These are phyloP conservation scores for Chaetomium strumarium DNA, from an alignment of 2,329 filamentous ascomycete species.

Conservation along the genomic window DNA sequence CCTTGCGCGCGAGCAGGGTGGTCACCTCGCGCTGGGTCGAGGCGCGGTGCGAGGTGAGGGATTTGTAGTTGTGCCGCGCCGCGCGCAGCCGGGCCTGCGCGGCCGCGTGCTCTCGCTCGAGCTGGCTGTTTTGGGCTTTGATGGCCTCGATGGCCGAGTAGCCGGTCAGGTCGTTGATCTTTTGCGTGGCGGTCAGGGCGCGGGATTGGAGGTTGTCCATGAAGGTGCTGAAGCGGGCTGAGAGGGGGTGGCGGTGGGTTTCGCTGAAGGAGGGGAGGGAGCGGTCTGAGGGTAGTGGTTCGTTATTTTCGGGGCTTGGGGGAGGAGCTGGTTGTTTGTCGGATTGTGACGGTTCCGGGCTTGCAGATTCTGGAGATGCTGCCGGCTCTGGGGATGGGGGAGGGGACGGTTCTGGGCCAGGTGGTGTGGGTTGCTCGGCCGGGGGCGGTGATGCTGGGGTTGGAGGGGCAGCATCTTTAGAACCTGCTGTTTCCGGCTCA, in stretches of 20 bases:
- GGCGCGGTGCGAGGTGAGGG: slow-evolving; percentile 78
- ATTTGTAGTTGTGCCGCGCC: slow-evolving; percentile 71
- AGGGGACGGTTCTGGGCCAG: neutral
- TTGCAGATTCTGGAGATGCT: neutral
- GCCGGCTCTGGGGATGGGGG: slow-evolving; percentile 9
- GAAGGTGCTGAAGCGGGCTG: slow-evolving; percentile 54
- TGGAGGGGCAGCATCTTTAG: neutral
- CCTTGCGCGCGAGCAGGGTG: slow-evolving; percentile 85
- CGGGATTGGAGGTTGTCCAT: slow-evolving; percentile 90
- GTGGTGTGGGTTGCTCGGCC: neutral
- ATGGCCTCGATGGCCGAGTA: slow-evolving; percentile 87
- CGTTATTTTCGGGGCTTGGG: neutral
- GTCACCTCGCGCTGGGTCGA: slow-evolving; percentile 93
- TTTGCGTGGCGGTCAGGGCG: slow-evolving; percentile 76
- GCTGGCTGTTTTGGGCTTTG: slow-evolving; percentile 67
- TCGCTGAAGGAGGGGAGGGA: slow-evolving; percentile 42
- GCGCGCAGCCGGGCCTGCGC: slow-evolving; percentile 62
- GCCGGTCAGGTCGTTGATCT: slow-evolving; percentile 89
- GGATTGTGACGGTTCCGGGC: neutral
- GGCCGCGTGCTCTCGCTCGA: slow-evolving; percentile 52
- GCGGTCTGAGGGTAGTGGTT: neutral
- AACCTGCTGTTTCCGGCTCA: neutral
- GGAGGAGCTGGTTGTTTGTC: neutral
- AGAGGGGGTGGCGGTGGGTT: slow-evolving; percentile 37
- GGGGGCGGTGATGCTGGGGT: neutral